A percentile compares a stretch with the other conserved stretches of the same genome.
Evolutionary conservation across 2,329 filamentous ascomycete species (phyloP).

Genomic region (Cytospora piceae): DNA sequence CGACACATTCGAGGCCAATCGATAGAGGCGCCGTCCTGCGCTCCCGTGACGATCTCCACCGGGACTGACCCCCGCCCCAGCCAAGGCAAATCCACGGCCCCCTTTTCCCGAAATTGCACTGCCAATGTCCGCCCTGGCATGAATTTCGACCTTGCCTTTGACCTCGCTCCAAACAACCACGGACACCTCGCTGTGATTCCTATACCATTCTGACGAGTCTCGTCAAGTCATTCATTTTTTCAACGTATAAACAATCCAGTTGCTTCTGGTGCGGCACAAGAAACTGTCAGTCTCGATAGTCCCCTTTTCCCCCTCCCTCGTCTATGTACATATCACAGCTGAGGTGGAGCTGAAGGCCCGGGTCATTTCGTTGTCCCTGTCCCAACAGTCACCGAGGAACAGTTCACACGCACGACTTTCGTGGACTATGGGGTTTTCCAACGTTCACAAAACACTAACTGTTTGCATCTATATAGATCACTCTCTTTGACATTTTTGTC

Average conservation of each 20-base stretch:
- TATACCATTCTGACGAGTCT: conserved; percentile 44
- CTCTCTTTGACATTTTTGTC: conserved; percentile 59
- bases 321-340: conserved; percentile 12
- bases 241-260: conserved; percentile 35
- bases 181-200: conserved; percentile 29
- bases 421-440: conserved; percentile 17
- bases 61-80: conserved; percentile 25
- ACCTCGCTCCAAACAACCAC: conserved; percentile 25
- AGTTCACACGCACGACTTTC: conserved; percentile 36
- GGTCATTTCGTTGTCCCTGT: conserved; percentile 10
- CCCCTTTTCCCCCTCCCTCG: background rate
- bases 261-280: conserved; percentile 15
- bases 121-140: conserved; percentile 38
- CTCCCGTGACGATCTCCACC: conserved; percentile 26
- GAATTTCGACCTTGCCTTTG: conserved; percentile 26
- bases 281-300: conserved; percentile 13
- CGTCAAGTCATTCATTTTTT: conserved; percentile 54
- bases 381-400: conserved; percentile 34
- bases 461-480: conserved; percentile 36
- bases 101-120: conserved; percentile 29
- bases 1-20: conserved; percentile 25
- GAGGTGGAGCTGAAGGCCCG: conserved; percentile 16
- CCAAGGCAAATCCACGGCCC: conserved; percentile 25
- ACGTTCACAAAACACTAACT: conserved; percentile 31
- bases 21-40: conserved; percentile 22